Base-by-base conservation (phyloP, 768 basidiomycete species). In the Rubroboletus pulcherrimus region DNA sequence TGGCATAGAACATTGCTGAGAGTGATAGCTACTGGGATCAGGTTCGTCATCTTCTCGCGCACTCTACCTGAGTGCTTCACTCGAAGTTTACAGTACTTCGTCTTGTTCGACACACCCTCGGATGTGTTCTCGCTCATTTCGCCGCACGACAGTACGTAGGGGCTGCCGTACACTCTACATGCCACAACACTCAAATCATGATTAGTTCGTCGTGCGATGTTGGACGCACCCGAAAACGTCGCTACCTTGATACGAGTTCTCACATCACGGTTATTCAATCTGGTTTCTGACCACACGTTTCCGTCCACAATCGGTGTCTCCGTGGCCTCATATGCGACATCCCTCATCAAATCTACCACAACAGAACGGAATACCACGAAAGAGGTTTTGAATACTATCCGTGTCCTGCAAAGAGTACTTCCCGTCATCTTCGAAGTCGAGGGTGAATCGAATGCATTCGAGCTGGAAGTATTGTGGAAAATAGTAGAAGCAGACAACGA, bases 111-210 rank as follows among this genome's bases (percentile, higher is more conserved):
- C 75, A 89, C 91, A 8, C 82, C 91, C 1, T 90, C 91, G 0
- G 93, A 96, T 62, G 92, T 94, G 37, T 94, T 91, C 73, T 90
- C 93, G 15, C 81, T 96, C 49, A 87, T 95, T 62, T 85, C 89
- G 3, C 83, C 90, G 1, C 84, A 91, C 61, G 92, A 95, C 67
- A 82, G 91, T 93, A 75, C 58, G 88, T 75, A 5, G 33, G 56
- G 43, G 19, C 47, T 21, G 31, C 6, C 30, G 19, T 44, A 46
- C 48, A 35, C 24, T 46, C 49, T 21, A 48, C 56, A n/a, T 31
- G 35, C 33, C 34, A 31, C 26, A 31, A 30, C 30, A 30, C 59
- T 65, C 41, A 63, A 51, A 57, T 26, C 31, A 19, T 34, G 31
- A 43, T 54, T 58, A 95, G 93, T 97, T 62, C 86, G 91, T 35